Base-by-base conservation (phyloP, 208 protist genomes). In the Strigomonas oncopelti region DNA sequence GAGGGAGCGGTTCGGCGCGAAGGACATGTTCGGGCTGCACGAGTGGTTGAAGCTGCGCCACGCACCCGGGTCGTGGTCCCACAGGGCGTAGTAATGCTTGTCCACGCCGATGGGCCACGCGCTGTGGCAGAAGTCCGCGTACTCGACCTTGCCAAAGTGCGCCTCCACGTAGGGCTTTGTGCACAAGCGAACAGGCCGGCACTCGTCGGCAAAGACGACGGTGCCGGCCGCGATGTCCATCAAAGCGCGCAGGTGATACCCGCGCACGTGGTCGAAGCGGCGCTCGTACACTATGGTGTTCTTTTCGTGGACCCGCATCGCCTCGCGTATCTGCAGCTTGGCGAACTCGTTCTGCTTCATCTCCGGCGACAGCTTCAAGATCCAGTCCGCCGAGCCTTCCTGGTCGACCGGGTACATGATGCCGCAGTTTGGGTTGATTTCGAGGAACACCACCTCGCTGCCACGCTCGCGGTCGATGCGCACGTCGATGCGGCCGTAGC, bases 341-440 rank as follows among this genome's bases (percentile, higher is more conserved):
- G 85, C 83, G 73, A 96, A 96, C 13, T 88, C 84, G 56, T 75
- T 85, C 67, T 96, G 91, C 28, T 86, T 80, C 34, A 91, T 83
- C 22, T 80, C 74, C 1, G 77, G 73, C 14, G 70, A 86, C 27
- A 93, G 71, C 2, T 80, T 74, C 34, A 96, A 65, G 51, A 96
- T 93, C 87, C 87, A 96, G 71, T 96, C 91, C 0, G 91, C 91
- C 0, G 88, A 94, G 16, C 88, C 85, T 66, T 94, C 88, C 69
- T 92, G 80, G 4, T 84, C 88, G 55, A 72, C 81, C 11, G 91
- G 88, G 75, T 96, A 96, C 85, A 94, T 93, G 56, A 96, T 88
- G 46, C 91, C 91, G 65, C 91, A 96, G 74, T 96, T 96, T 11
- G 91, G 88, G 69, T 96, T 96, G 66, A 96, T 94, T 60, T 96